Conservation (phyloP, 2,329 filamentous ascomycete genomes). For the Volutella citrinella region DNA sequence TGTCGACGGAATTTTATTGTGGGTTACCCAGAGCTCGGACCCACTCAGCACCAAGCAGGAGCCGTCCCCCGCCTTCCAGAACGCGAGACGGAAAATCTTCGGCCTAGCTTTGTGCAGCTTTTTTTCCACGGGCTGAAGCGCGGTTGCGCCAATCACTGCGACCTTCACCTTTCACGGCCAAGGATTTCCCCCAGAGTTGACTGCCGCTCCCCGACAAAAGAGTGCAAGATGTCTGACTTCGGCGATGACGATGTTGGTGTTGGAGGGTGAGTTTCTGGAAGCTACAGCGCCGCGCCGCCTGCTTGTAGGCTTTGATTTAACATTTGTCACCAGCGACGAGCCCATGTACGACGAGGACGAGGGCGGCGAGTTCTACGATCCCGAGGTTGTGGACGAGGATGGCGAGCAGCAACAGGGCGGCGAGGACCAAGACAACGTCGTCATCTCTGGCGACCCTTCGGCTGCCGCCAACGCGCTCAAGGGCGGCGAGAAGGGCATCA, state of each 20-base stretch:
- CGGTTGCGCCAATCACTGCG: too few species aligned
- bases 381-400: constrained; percentile 53
- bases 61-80: too few species aligned
- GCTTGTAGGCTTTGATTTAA: too few species aligned
- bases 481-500: constrained; percentile 53
- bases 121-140: constrained; percentile 21
- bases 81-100: constrained; percentile 27
- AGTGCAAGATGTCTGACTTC: constrained; percentile 69
- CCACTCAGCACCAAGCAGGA: too few species aligned
- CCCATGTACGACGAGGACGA: constrained; percentile 72
- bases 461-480: constrained; percentile 55
- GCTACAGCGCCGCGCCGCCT: background rate
- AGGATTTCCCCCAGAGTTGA: too few species aligned
- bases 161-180: too few species aligned
- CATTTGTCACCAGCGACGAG: constrained; percentile 55
- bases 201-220: too few species aligned
- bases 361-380: constrained; percentile 53
- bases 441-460: constrained; percentile 60
- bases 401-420: constrained; percentile 51
- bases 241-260: constrained; percentile 62
- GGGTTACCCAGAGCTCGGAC: too few species aligned
- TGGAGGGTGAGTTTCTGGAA: constrained; percentile 46
- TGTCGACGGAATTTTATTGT: constrained; percentile 29
- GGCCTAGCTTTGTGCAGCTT: constrained; percentile 28
- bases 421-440: constrained; percentile 57